Conservation (phyloP, 495 filamentous ascomycete species). For the Thozetella sp. region DNA sequence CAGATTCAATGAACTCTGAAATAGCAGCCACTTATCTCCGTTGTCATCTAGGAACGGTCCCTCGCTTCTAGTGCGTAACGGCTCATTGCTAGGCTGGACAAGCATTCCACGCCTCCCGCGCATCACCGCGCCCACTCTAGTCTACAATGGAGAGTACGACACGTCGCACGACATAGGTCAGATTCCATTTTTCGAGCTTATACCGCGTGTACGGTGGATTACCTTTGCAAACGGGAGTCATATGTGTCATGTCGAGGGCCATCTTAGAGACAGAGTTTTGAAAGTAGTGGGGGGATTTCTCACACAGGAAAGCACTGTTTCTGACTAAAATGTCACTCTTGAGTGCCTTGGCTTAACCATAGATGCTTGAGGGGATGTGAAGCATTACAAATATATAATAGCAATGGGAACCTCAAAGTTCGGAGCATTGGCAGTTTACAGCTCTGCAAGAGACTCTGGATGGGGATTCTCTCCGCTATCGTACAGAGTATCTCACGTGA, state of each 20-base stretch:
- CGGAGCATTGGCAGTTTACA: too few relatives aligned
- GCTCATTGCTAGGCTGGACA: slow-evolving; percentile 38
- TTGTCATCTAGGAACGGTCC: slow-evolving; percentile 39
- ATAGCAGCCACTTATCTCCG: too few relatives aligned
- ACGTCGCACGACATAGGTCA: slow-evolving; percentile 39
- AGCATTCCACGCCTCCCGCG: slow-evolving; percentile 25
- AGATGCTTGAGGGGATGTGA: too few relatives aligned
- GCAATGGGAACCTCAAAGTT: too few relatives aligned
- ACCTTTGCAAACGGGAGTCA: slow-evolving; percentile 42
- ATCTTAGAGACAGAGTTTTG: slow-evolving; percentile 26
- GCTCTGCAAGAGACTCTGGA: too few relatives aligned
- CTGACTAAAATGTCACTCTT: too few relatives aligned
- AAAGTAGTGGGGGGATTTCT: slow-evolving; percentile 28
- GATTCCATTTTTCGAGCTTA: slow-evolving; percentile 42
- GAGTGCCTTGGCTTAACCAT: too few relatives aligned
- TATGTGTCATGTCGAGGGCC: slow-evolving; percentile 44
- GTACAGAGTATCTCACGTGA: too few relatives aligned
- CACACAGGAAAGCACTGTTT: too few relatives aligned
- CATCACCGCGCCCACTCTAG: slow-evolving; percentile 39
- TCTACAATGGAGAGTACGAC: slow-evolving; percentile 53
- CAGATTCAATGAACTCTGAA: too few relatives aligned
- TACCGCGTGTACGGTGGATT: slow-evolving; percentile 48
- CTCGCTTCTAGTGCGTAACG: slow-evolving; percentile 38
- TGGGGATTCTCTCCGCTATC: too few relatives aligned
- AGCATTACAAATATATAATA: too few relatives aligned